phyloP scores from a whole-genome alignment of 208 protist genomes.

The Crithidia mellificae region DNA sequence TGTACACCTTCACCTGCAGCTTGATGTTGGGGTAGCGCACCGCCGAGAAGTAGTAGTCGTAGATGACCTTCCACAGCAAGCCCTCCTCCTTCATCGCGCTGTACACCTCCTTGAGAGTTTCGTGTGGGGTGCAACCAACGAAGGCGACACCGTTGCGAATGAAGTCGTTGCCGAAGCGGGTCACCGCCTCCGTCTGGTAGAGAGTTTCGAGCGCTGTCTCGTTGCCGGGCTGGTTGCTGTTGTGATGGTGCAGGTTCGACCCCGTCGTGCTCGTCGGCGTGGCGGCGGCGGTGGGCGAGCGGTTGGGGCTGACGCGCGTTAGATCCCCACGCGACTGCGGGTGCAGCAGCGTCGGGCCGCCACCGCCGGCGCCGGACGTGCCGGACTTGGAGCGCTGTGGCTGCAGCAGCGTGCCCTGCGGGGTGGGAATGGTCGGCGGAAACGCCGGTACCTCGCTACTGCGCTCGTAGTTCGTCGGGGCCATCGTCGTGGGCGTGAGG shows the following conservation, averaged over 20 bases:
- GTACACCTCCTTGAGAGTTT: constrained; percentile 62
- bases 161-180: constrained; percentile 82
- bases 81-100: constrained; percentile 71
- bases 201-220: constrained; percentile 49
- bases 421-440: background rate
- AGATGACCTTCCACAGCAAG: constrained; percentile 72
- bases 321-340: constrained; percentile 11
- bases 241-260: constrained; percentile 8
- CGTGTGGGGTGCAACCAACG: constrained; percentile 25
- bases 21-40: constrained; percentile 75
- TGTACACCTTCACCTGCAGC: constrained; percentile 84
- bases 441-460: constrained; percentile 21
- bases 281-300: constrained; percentile 1
- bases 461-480: constrained; percentile 14
- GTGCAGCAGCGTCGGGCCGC: constrained; percentile 18
- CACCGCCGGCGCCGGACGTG: background rate
- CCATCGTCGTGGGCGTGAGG: background rate
- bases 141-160: constrained; percentile 85
- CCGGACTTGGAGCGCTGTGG: constrained; percentile 8
- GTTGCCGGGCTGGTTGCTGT: background rate
- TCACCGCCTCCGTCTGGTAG: constrained; percentile 51
- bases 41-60: constrained; percentile 76
- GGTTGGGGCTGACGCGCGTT: background rate
- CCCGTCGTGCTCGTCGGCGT: constrained; percentile 1
- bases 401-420: constrained; percentile 22